Conservation (phyloP, 2,329 filamentous ascomycete genomes). For the Ascochyta koolunga region DNA sequence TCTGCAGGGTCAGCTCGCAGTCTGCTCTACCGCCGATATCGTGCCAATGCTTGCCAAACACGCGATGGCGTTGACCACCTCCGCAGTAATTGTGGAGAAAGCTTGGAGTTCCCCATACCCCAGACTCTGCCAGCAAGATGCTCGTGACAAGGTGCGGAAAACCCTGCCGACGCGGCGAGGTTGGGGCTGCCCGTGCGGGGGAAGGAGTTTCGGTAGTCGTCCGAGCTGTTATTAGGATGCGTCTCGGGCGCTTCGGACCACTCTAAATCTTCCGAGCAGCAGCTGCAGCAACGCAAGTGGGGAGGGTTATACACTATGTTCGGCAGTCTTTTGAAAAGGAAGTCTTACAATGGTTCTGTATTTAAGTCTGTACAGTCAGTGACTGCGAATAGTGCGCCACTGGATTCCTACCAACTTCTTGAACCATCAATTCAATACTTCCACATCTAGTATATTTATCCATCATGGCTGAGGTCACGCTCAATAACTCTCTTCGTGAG, state of each 20-base stretch:
- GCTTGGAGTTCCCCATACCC: background rate
- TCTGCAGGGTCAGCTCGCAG: too few relatives aligned
- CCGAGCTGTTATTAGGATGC: background rate
- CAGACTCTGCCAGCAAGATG: background rate
- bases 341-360: too few relatives aligned
- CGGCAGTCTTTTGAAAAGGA: too few relatives aligned
- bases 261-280: background rate
- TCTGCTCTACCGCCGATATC: background rate
- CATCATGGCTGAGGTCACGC: slow-evolving; percentile 21
- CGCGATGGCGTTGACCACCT: background rate
- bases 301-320: too few relatives aligned
- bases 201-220: background rate
- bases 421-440: too few relatives aligned
- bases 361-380: too few relatives aligned
- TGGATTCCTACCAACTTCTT: too few relatives aligned
- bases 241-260: slow-evolving; percentile 2
- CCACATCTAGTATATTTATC: too few relatives aligned
- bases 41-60: background rate
- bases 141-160: too few relatives aligned
- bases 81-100: slow-evolving; percentile 1
- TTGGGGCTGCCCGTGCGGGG: background rate
- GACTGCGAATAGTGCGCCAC: too few relatives aligned
- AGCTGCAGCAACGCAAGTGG: background rate
- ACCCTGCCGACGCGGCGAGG: background rate
- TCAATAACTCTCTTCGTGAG: slow-evolving; percentile 39